These are phyloP conservation scores for Epichloe glyceriae DNA, from an alignment of 2,329 filamentous ascomycete species.

Conservation along the genomic window DNA sequence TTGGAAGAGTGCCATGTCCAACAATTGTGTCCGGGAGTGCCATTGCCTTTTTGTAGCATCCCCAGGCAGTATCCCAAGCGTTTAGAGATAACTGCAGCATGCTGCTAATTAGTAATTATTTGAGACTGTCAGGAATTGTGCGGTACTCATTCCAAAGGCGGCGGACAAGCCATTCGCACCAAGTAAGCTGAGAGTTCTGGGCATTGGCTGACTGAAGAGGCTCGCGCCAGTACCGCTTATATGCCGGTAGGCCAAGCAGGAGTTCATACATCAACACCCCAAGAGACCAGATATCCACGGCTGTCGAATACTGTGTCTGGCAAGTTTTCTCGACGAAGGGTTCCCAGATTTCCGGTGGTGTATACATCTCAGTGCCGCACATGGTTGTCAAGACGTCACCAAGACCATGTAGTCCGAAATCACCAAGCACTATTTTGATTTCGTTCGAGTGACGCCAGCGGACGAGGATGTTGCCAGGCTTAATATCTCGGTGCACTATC, in stretches of 20 bases:
- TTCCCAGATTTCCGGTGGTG: not conserved
- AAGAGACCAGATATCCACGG: conserved; percentile 85
- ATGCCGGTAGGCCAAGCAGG: not conserved
- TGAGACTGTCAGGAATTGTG: not conserved
- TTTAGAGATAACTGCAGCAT: conserved; percentile 1
- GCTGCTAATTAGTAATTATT: conserved; percentile 1
- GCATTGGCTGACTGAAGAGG: not conserved
- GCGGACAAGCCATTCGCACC: conserved; percentile 1
- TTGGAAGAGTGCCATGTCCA: too few species aligned
- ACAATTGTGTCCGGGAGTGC: conserved; percentile 1
- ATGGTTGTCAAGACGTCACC: conserved; percentile 41
- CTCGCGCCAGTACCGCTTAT: not conserved
- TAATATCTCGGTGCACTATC: conserved; percentile 76
- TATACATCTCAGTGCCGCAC: conserved; percentile 32
- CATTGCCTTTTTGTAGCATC: not conserved
- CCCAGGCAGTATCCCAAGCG: not conserved
- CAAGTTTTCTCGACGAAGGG: not conserved
- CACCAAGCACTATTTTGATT: not conserved
- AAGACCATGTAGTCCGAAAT: conserved; percentile 24
- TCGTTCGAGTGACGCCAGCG: conserved; percentile 11
- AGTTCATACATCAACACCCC: conserved; percentile 53
- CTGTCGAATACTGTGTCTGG: conserved; percentile 52
- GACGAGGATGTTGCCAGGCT: conserved; percentile 80
- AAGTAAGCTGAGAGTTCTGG: not conserved
- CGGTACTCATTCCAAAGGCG: not conserved